These are phyloP conservation scores for Russula sp. DNA, from an alignment of 768 basidiomycete genomes.

Conservation along the genomic window DNA sequence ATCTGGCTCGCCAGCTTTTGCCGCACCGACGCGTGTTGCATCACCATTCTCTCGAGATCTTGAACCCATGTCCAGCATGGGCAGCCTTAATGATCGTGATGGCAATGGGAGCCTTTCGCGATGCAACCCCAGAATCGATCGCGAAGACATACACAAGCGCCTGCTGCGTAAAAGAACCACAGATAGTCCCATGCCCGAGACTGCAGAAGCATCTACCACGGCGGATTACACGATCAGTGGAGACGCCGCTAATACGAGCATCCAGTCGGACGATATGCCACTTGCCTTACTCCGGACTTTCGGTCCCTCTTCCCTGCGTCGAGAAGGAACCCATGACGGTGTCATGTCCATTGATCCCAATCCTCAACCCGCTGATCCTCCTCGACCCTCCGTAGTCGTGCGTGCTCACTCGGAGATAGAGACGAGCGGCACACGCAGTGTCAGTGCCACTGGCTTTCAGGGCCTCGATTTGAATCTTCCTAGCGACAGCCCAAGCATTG, in stretches of 20 bases:
- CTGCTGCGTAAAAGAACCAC: slow-evolving; percentile 39
- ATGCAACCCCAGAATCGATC: slow-evolving; percentile 40
- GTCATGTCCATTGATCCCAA: slow-evolving; percentile 30
- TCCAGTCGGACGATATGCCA: background rate
- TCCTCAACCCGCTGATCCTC: slow-evolving; percentile 29
- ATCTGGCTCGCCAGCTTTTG: slow-evolving; percentile 17
- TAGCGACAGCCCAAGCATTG: background rate
- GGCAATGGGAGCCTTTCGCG: slow-evolving; percentile 24
- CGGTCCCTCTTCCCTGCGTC: background rate
- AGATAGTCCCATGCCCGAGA: slow-evolving; percentile 34
- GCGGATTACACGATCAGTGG: background rate
- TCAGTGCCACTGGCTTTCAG: slow-evolving; percentile 16
- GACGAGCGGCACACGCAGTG: slow-evolving; percentile 5
- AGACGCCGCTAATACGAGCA: background rate
- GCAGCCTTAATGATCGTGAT: slow-evolving; percentile 22
- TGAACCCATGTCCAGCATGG: slow-evolving; percentile 18
- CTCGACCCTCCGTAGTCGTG: slow-evolving; percentile 24
- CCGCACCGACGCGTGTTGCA: slow-evolving; percentile 13
- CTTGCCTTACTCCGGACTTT: background rate
- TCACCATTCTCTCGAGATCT: slow-evolving; percentile 15
- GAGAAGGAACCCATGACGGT: slow-evolving; percentile 28
- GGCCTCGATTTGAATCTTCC: slow-evolving; percentile 24
- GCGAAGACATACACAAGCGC: slow-evolving; percentile 46
- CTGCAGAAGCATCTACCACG: background rate
- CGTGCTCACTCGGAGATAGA: slow-evolving; percentile 26